These are phyloP conservation scores for Macrolepiota fuliginosa DNA, from an alignment of 768 basidiomycete species.

Conservation along the genomic window DNA sequence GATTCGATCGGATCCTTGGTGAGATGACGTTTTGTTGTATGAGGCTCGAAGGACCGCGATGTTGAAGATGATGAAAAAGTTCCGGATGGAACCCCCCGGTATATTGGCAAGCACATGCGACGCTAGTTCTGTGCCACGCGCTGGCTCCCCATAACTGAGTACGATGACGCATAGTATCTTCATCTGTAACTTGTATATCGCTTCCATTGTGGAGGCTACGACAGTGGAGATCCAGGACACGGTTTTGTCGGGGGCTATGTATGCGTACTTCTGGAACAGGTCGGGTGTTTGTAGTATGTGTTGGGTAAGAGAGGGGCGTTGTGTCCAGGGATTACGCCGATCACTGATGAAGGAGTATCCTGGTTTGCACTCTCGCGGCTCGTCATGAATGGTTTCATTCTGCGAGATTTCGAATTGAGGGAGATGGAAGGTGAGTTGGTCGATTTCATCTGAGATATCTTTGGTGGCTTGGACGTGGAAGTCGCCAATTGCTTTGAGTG, in stretches of 20 bases:
- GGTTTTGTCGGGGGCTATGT: background rate
- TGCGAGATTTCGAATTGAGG: background rate
- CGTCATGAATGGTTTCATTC: background rate
- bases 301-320: background rate
- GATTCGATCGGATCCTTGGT: background rate
- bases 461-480: background rate
- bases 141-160: slow-evolving; percentile 15
- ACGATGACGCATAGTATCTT: slow-evolving; percentile 6
- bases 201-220: background rate
- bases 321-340: background rate
- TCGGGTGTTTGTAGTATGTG: background rate
- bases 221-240: background rate
- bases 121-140: slow-evolving; percentile 17
- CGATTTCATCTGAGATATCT: background rate
- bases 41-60: background rate
- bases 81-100: background rate
- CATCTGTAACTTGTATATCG: slow-evolving; percentile 1
- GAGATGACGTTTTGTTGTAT: background rate
- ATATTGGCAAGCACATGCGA: slow-evolving; percentile 11
- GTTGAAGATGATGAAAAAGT: background rate
- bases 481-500: background rate
- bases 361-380: background rate
- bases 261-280: background rate
- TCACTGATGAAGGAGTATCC: background rate
- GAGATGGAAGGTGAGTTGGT: background rate